Base-by-base conservation (phyloP, 345 rosid genomes). In the Boechera retrofracta region DNA sequence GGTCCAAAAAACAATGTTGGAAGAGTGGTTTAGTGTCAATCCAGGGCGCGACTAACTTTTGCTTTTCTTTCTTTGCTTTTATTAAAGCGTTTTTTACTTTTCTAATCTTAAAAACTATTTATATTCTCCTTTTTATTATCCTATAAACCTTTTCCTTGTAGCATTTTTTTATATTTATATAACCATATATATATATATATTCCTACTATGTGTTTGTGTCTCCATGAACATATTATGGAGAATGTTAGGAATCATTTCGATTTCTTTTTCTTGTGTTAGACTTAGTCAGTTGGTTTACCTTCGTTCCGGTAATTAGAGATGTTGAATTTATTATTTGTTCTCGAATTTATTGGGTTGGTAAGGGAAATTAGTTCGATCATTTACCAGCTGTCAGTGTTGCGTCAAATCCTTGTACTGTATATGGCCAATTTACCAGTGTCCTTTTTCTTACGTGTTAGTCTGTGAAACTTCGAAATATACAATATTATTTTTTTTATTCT, bases 1-100 rank as follows among this genome's bases (percentile, higher is more conserved):
- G 79, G 79, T 60, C 8, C 79, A 54, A 35, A 64, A 35, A 57
- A 65, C 73, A 71, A 77, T 77, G 73, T 65, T 77, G 77, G 62
- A 39, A 64, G 73, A 71, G 72, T 65, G 77, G 81, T 66, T 41
- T 72, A 41, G 77, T 77, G 73, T 49, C 47, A 48, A 72, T 72
- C 77, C 64, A 77, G 61, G 39, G 81, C 77, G 59, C 59, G 13
- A 55, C 59, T 77, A 33, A 45, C 80, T 63, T 69, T 61, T 54
- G 52, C 55, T 38, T 53, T 5, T 10, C 16, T 16, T 16, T 16
- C 61, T 78, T 21, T 78, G 49, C 77, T 78, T 78, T 71, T 59
- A 28, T 39, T 31, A 65, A 77, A 77, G 81, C 59, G 29, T 3
- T 21, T 49, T 71, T 56, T n/a, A 54, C 71, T 55, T 52, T 67